Base-by-base conservation (phyloP, 805 yeast genomes). In the Starmerella ratchasimensis region DNA sequence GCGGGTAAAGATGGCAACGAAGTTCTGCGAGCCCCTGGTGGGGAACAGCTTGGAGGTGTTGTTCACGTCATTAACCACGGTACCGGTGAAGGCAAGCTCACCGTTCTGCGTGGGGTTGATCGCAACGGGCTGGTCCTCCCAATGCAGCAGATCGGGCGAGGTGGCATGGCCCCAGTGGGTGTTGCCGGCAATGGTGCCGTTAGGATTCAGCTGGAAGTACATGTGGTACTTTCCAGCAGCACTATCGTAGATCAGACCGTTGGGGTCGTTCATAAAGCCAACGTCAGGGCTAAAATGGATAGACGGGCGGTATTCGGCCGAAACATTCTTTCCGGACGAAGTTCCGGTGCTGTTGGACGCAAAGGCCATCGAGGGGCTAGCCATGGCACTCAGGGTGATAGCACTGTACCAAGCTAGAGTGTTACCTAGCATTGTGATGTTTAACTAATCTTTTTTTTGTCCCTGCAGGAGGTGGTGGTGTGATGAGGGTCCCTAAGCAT, bases 261-360 rank as follows among this genome's bases (percentile, higher is more conserved):
- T 63, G n/a, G 68, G 68, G 43, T 64, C 68, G 45, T 63, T 63
- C 63, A 63, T 57, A 59, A 64, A 63, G 5, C 61, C 62, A 5
- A 37, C 31, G 5, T 46, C 40, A 1, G 68, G 66, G 3, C 65
- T 48, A 29, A 50, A 55, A 42, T 63, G 67, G 24, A 52, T 29
- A 10, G 44, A 41, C 3, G 49, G 49, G 16, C 49, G 32, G 32
- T 45, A 43, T 22, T 30, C 24, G 2, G 37, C 36, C 7, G 43
- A 17, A 4, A 15, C 11, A 15, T 8, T n/a, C 10, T 8, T n/a
- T 16, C 16, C 10, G 10, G 31, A 28, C 27, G 11, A 11, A 28
- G n/a, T n/a, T n/a, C n/a, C n/a, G n/a, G n/a, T n/a, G n/a, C n/a
- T n/a, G n/a, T n/a, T n/a, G n/a, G n/a, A n/a, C n/a, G n/a, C n/a